These are phyloP conservation scores for Acanthamoeba castellanii DNA, from an alignment of 208 protist genomes.

Conservation along the genomic window DNA sequence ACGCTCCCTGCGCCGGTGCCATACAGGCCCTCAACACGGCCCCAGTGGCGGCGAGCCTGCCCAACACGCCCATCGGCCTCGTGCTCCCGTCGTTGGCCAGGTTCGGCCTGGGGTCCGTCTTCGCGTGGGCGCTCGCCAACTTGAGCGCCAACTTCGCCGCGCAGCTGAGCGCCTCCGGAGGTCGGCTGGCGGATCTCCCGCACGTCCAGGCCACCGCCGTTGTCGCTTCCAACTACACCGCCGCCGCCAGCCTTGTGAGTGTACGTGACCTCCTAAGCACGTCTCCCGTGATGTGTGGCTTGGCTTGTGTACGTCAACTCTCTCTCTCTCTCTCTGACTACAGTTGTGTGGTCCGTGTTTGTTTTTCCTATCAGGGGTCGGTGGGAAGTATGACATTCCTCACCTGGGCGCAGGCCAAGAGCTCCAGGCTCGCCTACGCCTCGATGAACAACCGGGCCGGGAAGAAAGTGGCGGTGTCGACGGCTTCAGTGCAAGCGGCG, in stretches of 20 bases:
- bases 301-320: too few relatives aligned
- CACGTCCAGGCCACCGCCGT: not conserved
- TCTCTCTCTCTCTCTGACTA: not conserved
- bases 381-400: constrained; percentile 2
- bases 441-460: not conserved
- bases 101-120: not conserved
- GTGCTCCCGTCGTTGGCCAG: not conserved
- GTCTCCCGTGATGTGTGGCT: too few relatives aligned
- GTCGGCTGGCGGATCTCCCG: not conserved
- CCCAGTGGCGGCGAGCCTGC: not conserved
- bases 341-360: not conserved
- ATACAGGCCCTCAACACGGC: not conserved
- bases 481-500: not conserved
- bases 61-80: not conserved
- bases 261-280: not conserved
- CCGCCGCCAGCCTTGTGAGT: not conserved
- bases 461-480: not conserved
- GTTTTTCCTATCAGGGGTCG: not conserved
- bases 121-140: not conserved
- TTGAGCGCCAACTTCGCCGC: not conserved
- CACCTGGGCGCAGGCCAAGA: not conserved
- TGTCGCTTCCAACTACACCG: not conserved
- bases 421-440: not conserved
- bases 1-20: too few relatives aligned
- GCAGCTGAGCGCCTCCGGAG: not conserved